Evolutionary conservation across 1,284 basidiomycete species (phyloP).

Genomic region (Sporisorium scitamineum): DNA sequence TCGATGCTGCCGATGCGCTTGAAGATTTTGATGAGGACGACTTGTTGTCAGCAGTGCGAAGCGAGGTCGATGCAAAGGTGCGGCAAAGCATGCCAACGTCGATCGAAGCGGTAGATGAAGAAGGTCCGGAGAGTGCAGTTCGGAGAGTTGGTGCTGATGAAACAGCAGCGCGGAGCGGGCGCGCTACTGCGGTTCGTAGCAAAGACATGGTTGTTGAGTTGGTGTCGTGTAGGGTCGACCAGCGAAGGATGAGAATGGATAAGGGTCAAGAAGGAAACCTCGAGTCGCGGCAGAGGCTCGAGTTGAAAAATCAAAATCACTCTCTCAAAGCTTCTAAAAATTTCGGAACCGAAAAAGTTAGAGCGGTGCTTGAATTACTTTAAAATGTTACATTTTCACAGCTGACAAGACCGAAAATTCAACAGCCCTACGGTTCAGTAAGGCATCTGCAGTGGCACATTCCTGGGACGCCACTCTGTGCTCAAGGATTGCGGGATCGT

Average conservation of each 20-base stretch:
- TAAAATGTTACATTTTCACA: not conserved
- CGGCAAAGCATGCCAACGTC: constrained; percentile 37
- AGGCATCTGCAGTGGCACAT: not conserved
- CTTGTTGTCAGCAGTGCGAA: constrained; percentile 15
- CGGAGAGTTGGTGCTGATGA: constrained; percentile 8
- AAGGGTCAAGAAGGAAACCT: not conserved
- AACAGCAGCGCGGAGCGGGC: constrained; percentile 15
- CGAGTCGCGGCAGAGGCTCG: not conserved
- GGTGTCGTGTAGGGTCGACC: not conserved
- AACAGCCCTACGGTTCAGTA: not conserved
- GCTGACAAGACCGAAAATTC: not conserved
- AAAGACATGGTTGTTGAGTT: constrained; percentile 11
- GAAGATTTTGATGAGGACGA: not conserved
- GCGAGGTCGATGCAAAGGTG: constrained; percentile 38
- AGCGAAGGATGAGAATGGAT: constrained; percentile 3
- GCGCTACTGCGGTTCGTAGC: constrained; percentile 23
- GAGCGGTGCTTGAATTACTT: not conserved
- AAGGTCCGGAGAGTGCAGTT: constrained; percentile 11
- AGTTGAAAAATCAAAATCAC: constrained; percentile 7
- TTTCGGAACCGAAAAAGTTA: constrained; percentile 6
- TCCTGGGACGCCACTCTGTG: not conserved
- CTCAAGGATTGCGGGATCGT: not conserved
- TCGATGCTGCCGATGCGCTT: constrained; percentile 20
- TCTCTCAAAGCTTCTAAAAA: constrained; percentile 1
- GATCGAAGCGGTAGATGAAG: constrained; percentile 2